Conservation (phyloP, 2,329 filamentous ascomycete species). For the Colletotrichum sp. region DNA sequence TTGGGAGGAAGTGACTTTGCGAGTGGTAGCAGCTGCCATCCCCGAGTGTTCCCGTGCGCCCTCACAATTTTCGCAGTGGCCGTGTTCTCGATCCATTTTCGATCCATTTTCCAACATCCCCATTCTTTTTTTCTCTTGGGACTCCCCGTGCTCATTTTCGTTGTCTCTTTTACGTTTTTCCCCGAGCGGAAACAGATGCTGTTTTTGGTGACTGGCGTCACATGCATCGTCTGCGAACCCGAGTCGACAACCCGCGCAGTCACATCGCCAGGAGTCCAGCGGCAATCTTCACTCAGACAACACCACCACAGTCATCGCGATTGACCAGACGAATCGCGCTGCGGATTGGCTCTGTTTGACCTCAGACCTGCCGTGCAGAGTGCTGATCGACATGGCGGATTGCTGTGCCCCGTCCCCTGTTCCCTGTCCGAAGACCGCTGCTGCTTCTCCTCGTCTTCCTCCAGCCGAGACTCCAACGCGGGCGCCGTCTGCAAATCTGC, state of each 20-base stretch:
- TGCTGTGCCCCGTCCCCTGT: neutral
- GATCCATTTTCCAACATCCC: neutral
- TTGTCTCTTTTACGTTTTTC: neutral
- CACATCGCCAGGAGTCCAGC: neutral
- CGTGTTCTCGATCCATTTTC: slow-evolving; percentile 9
- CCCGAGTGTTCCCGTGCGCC: slow-evolving; percentile 10
- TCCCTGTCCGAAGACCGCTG: neutral
- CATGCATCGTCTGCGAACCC: neutral
- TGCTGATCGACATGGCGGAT: neutral
- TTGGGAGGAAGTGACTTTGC: neutral
- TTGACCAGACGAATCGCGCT: neutral
- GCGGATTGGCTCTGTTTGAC: neutral
- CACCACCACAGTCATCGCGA: neutral
- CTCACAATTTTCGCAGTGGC: slow-evolving; percentile 3
- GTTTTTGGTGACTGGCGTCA: neutral
- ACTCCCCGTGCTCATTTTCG: neutral
- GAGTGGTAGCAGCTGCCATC: neutral
- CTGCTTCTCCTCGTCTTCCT: neutral
- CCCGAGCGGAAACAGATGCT: neutral
- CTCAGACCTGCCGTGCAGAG: neutral
- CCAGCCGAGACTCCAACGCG: neutral
- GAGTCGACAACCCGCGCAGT: neutral
- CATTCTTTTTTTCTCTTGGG: neutral
- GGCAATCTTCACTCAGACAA: neutral
- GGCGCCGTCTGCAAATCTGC: neutral